These are phyloP conservation scores for Bryoglossum gracile DNA, from an alignment of 495 filamentous ascomycete species.

Conservation along the genomic window DNA sequence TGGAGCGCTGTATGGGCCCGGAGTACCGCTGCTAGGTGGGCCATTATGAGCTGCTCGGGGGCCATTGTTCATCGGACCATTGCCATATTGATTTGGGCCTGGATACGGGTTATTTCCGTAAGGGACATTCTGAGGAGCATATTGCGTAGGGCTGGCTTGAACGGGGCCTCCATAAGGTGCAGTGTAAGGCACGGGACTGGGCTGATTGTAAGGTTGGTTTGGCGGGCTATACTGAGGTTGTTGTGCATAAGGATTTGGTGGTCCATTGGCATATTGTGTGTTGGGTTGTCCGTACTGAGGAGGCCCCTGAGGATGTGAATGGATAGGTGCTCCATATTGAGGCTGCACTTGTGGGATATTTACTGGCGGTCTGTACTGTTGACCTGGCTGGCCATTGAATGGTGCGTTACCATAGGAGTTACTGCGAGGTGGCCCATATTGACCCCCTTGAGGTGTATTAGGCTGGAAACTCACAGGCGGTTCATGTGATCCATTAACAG, in stretches of 20 bases:
- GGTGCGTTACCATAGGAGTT: background rate
- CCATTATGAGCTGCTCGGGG: background rate
- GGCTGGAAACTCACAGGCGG: conserved; percentile 3
- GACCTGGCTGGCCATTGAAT: background rate
- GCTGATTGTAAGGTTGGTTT: background rate
- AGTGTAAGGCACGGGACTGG: background rate
- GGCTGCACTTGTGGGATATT: background rate
- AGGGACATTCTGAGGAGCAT: background rate
- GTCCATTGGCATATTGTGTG: background rate
- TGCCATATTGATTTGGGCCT: background rate
- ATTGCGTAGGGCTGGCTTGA: background rate
- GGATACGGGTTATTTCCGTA: background rate
- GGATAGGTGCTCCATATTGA: no score
- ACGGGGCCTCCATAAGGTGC: background rate
- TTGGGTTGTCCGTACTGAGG: background rate
- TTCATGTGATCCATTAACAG: conserved; percentile 1
- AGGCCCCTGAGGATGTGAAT: background rate
- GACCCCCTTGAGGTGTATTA: no score
- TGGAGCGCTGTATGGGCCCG: no score
- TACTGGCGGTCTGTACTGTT: conserved; percentile 1
- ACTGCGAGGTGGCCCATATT: conserved; percentile 13
- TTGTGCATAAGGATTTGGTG: background rate
- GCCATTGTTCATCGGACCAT: conserved; percentile 3
- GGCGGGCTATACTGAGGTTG: background rate
- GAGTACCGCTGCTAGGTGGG: background rate